Conservation (phyloP, 257 asterid species). For the Lithospermum erythrorhizon region DNA sequence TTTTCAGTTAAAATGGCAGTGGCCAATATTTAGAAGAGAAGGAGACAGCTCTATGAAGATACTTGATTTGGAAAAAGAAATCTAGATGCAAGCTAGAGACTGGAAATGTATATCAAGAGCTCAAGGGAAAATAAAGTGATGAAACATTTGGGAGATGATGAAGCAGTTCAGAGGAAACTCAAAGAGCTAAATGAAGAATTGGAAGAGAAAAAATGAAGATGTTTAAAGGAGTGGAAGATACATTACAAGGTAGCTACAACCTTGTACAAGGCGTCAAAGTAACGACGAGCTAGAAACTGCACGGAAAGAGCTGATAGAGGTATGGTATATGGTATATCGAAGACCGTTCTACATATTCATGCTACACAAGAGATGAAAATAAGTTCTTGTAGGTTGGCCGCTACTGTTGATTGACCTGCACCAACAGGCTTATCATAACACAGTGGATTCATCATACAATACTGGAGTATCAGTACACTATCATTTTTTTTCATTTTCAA, state of each 20-base stretch:
- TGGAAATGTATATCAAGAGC: slow-evolving; percentile 30
- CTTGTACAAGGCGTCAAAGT: slow-evolving; percentile 32
- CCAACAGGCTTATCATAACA: not conserved
- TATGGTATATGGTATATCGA: slow-evolving; percentile 17
- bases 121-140: slow-evolving; percentile 31
- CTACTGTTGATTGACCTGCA: not conserved
- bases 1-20: not conserved
- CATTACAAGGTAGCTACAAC: too few relatives aligned
- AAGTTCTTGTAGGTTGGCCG: not conserved
- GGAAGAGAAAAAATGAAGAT: slow-evolving; percentile 27
- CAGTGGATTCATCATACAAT: not conserved
- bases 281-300: slow-evolving; percentile 58
- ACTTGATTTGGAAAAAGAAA: slow-evolving; percentile 27
- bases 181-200: slow-evolving; percentile 28
- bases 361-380: too few relatives aligned
- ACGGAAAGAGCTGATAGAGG: slow-evolving; percentile 39
- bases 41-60: slow-evolving; percentile 18
- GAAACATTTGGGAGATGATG: slow-evolving; percentile 38
- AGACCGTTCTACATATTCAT: not conserved
- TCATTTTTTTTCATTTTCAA: too few relatives aligned
- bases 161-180: slow-evolving; percentile 26
- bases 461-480: too few relatives aligned
- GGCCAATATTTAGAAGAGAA: slow-evolving; percentile 5
- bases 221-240: slow-evolving; percentile 16
- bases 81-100: slow-evolving; percentile 19